These are phyloP conservation scores for Melastoma malabathricum DNA, from an alignment of 345 rosid species.

Conservation along the genomic window DNA sequence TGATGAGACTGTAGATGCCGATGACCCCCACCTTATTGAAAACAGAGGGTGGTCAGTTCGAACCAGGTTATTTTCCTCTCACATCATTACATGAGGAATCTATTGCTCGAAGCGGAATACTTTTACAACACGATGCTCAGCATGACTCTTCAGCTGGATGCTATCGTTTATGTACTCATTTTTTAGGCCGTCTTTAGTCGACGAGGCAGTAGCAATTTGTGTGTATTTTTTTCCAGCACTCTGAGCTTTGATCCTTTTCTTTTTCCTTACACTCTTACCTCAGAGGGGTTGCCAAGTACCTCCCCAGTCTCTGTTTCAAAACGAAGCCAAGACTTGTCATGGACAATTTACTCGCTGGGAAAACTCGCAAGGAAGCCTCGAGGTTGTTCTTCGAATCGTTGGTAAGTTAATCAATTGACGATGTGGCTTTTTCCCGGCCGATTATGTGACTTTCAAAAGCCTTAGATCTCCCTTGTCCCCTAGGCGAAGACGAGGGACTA, in stretches of 20 bases:
- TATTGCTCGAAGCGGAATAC: neutral
- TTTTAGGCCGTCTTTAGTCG: neutral
- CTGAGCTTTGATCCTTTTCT: neutral
- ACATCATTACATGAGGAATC: neutral
- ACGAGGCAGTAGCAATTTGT: neutral
- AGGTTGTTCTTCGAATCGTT: conserved; percentile 96
- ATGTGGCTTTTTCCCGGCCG: neutral
- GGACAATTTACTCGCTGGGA: conserved; percentile 65
- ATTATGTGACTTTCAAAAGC: no score
- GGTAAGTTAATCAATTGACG: conserved; percentile 31
- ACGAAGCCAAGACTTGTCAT: conserved; percentile 31
- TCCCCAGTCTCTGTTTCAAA: conserved; percentile 57
- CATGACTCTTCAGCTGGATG: no score
- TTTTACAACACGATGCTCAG: no score
- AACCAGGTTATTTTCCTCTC: conserved; percentile 47
- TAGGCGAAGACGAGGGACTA: conserved; percentile 94
- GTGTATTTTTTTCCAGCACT: neutral
- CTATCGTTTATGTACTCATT: no score
- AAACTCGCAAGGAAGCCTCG: conserved; percentile 96
- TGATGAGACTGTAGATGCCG: conserved; percentile 33
- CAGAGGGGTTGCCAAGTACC: conserved; percentile 93
- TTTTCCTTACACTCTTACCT: neutral
- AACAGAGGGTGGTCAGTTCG: conserved; percentile 99
- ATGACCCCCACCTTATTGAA: conserved; percentile 56
- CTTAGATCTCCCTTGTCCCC: neutral